Base-by-base conservation (phyloP, 371 early-diverging fungal genomes). In the Rhizopus arrhizus region DNA sequence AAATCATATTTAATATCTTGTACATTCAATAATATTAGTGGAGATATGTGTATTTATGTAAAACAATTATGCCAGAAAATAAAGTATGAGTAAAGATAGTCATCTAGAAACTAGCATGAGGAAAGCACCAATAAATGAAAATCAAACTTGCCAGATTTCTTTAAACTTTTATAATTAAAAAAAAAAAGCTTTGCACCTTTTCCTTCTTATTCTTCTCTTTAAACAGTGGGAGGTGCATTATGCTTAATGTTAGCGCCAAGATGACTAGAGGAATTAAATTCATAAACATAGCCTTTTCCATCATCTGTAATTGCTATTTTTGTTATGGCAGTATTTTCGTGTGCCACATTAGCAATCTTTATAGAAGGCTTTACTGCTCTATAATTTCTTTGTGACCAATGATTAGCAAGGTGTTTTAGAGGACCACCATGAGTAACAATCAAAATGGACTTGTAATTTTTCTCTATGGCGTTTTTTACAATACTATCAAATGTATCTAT, bases 371-470 rank as follows among this genome's bases (percentile, higher is more conserved):
- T 4, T 10, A 33, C 40, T 13, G 12, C 12, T 34, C 66, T 52
- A 6, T 55, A 56, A 6, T 47, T 63, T 13, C 55, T 13, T 4
- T 68, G 48, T 4, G 62, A 32, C 75, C 77, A 76, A 49, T 63
- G 63, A 4, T 13, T 38, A 1, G 62, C 40, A 5, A 79, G 55
- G 6, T 55, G 16, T 35, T 38, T 48, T 13, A 79, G 60, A 22
- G 70, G 70, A 0, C 80, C 80, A 22, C 80, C 80, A 36, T 79
- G 80, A 2, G 77, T 74, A 3, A 79, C 71, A 2, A 79, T 61
- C 28, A 79, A 38, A 11, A 79, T 56, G 29, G 66, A 64, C 10
- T 60, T 12, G 31, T 64, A 54, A 8, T 53, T 53, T 0, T 59
- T 58, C 34, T 46, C 47, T 33, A 31, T n/a, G 12, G 74, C 68